Percentiles rank a stretch among this genome's conserved stretches.
phyloP scores from a whole-genome alignment of 148 eudicot genomes.

The Heliosperma pusillum region DNA sequence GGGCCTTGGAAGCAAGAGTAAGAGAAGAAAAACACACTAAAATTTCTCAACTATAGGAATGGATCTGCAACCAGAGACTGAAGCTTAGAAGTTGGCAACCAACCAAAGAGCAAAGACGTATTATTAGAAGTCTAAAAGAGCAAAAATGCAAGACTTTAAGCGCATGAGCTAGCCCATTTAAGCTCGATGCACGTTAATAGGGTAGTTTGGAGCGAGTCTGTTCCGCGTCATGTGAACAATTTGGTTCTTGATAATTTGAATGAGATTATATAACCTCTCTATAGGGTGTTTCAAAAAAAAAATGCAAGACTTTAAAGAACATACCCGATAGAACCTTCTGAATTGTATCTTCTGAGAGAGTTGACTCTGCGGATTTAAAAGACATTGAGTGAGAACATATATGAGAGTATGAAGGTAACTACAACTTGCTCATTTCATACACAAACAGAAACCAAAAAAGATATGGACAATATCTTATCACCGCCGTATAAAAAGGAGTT shows the following conservation, averaged over 20 bases:
- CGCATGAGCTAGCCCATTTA: no score
- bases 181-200: no score
- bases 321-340: conserved; percentile 78
- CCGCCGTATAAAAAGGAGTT: neutral
- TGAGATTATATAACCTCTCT: no score
- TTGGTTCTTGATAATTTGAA: no score
- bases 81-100: neutral
- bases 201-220: no score
- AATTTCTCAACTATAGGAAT: neutral
- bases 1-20: neutral
- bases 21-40: neutral
- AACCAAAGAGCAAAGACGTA: neutral
- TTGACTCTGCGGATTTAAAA: conserved; percentile 40
- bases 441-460: neutral
- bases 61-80: neutral
- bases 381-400: conserved; percentile 9
- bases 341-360: conserved; percentile 73
- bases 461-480: neutral
- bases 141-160: neutral
- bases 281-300: no score
- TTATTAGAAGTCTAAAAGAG: neutral
- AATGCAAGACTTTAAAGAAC: neutral
- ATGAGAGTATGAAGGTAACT: neutral
- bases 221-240: no score
- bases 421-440: neutral